Conservation (phyloP, 345 rosid genomes). For the Noccaea caerulescens region DNA sequence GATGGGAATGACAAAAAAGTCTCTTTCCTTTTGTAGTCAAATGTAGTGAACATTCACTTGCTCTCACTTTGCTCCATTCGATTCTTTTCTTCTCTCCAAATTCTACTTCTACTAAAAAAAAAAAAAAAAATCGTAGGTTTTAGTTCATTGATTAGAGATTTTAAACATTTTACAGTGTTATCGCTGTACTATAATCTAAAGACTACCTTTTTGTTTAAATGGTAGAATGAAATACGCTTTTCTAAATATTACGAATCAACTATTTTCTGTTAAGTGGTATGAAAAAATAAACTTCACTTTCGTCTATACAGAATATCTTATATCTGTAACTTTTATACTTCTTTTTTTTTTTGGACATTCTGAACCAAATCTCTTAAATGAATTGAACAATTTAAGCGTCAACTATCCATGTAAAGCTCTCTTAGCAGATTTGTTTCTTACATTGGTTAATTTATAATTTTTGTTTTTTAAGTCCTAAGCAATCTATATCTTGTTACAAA, state of each 20-base stretch:
- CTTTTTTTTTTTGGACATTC: neutral
- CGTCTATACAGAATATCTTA: neutral
- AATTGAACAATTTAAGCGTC: neutral
- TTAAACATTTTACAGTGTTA: neutral
- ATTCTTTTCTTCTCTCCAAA: neutral
- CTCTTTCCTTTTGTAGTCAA: conserved; percentile 26
- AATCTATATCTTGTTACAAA: neutral
- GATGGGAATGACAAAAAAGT: conserved; percentile 30
- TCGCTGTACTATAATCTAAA: neutral
- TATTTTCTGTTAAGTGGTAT: neutral
- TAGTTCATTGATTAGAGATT: neutral
- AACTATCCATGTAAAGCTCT: neutral
- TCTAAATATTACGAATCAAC: neutral
- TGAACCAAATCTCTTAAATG: neutral
- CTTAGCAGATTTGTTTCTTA: neutral
- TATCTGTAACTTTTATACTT: neutral
- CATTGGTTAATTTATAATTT: neutral
- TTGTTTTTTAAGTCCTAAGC: neutral
- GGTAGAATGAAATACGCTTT: no score
- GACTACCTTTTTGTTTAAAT: no score
- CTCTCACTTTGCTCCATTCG: conserved; percentile 24
- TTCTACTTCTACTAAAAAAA: neutral
- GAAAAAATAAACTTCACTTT: neutral
- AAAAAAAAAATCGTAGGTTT: no score
- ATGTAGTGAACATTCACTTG: conserved; percentile 27